Base-by-base conservation (phyloP, 805 yeast genomes). In the Monosporozyma unispora region DNA sequence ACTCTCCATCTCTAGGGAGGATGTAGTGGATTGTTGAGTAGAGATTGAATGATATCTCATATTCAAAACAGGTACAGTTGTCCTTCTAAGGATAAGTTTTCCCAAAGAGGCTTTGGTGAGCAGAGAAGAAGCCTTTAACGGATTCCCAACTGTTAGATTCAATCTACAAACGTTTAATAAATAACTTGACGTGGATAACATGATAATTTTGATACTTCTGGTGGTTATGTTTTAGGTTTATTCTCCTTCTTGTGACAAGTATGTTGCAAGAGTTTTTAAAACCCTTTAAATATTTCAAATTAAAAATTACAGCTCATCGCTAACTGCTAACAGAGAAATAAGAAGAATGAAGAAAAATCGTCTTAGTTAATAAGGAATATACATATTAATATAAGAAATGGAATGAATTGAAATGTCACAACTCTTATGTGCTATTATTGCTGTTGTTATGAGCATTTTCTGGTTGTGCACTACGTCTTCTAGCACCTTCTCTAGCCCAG, bases 401-500 rank as follows among this genome's bases (percentile, higher is more conserved):
- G 35, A 31, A 31, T 12, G n/a, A 12, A 16, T 4, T 25, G 14
- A 6, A 11, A 6, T 3, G 14, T 31, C 16, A 31, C 14, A 16
- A 31, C 35, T 31, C 14, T 11, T n/a, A 11, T 31, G 35, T 31
- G 35, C 7, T 18, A 9, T 16, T 35, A 18, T 16, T n/a, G 16
- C 38, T 35, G 22, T 18, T 35, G 22, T 18, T 35, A n/a, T 9
- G n/a, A 29, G 33, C 10, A 6, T 25, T 35, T 3, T 39, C 22
- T 21, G 42, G 42, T 12, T 22, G 25, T 3, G 16, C 25, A 4
- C n/a, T 41, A 33, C 78, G 67, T 54, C 89, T 70, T 55, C 88
- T 74, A 2, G 80, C 78, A 1, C 87, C 86, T 63, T 89, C 96
- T 57, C 84, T 76, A 21, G 81, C 79, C 97, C 98, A 93, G 62